A percentile compares a stretch with the other conserved stretches of the same genome.
Conservation (phyloP, 345 rosid species). For the Murraya paniculata region DNA sequence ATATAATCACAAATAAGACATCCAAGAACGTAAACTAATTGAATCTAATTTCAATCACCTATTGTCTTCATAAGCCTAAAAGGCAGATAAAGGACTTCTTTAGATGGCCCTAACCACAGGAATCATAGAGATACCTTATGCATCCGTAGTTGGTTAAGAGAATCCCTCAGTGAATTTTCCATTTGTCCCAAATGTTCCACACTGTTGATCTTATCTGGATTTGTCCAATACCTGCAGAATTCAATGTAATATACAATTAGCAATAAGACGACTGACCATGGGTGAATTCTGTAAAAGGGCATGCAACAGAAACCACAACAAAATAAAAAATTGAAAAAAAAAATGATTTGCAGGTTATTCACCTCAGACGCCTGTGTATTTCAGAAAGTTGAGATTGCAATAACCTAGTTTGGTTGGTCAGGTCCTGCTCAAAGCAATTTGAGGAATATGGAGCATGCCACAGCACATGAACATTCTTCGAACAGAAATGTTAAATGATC, state of each 20-base stretch:
- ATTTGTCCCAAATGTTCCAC: constrained; percentile 59
- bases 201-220: constrained; percentile 52
- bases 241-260: constrained; percentile 17
- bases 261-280: neutral
- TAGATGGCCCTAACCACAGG: neutral
- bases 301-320: constrained; percentile 1
- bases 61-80: neutral
- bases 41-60: neutral
- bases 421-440: constrained; percentile 36
- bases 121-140: constrained; percentile 47
- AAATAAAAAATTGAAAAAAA: neutral
- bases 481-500: constrained; percentile 4
- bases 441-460: constrained; percentile 14
- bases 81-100: neutral
- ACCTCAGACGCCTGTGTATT: constrained; percentile 57
- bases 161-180: constrained; percentile 55
- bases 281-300: neutral
- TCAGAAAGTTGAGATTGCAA: constrained; percentile 52
- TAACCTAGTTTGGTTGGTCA: constrained; percentile 39
- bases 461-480: constrained; percentile 1
- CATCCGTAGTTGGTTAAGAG: constrained; percentile 48
- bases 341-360: constrained; percentile 16
- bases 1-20: no score
- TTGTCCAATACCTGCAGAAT: constrained; percentile 59
- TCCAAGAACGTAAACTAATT: neutral